Evolutionary conservation across 352 stramenopile genomes (phyloP).

Genomic region (Globisporangium rhizosaccharum): DNA sequence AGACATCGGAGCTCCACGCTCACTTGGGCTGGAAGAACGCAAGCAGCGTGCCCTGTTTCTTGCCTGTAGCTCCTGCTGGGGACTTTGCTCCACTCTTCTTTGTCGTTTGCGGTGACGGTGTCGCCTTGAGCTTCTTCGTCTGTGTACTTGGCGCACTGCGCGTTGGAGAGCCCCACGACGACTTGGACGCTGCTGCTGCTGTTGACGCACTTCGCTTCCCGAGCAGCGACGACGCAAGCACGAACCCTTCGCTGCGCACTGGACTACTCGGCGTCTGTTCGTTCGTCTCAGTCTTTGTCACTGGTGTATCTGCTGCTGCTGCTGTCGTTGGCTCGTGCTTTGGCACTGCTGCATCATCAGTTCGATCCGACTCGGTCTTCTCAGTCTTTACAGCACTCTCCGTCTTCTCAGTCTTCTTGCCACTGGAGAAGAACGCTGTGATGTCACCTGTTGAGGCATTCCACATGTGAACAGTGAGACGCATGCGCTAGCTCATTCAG

Average conservation of each 20-base stretch:
- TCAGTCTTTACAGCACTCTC: neutral
- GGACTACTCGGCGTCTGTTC: neutral
- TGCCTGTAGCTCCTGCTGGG: neutral
- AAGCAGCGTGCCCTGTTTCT: constrained; percentile 28
- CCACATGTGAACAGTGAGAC: neutral
- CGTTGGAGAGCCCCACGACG: neutral
- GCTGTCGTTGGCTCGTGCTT: neutral
- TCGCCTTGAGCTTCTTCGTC: neutral
- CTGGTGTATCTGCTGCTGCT: constrained; percentile 4
- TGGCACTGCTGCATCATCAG: neutral
- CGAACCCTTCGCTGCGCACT: constrained; percentile 17
- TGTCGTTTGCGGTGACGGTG: neutral
- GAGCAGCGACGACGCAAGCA: constrained; percentile 43
- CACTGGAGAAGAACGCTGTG: constrained; percentile 48
- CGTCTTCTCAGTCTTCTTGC: constrained; percentile 30
- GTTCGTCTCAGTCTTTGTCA: neutral
- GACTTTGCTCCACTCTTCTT: neutral
- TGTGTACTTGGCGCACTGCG: constrained; percentile 8
- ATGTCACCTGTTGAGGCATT: constrained; percentile 41
- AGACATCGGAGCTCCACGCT: neutral
- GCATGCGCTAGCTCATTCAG: no score
- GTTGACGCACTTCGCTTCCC: constrained; percentile 18
- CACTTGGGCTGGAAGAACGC: constrained; percentile 29
- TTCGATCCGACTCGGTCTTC: neutral
- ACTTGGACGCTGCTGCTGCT: neutral